Evolutionary conservation across 345 rosid genomes (phyloP), one percentile per base, ranked within the genome.

Genomic region (Aquilaria yunnanensis): DNA sequence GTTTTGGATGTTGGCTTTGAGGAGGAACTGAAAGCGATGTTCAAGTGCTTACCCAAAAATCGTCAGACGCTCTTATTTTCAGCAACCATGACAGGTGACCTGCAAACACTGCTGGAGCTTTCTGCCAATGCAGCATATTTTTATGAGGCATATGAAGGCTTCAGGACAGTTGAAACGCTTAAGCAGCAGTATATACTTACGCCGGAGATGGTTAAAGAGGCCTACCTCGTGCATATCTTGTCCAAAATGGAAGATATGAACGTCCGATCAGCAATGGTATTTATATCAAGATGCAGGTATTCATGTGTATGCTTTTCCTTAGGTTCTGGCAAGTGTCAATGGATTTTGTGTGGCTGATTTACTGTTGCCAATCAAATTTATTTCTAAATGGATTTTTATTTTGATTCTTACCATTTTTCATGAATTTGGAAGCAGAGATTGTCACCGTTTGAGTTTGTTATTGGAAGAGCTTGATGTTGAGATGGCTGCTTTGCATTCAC

Each of bases 251-350:
- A 83, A 80, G 95, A 86, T 3, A 79, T 88, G 87, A 90, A 83
- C 37, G 82, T 90, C 61, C 88, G 88, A 61, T 94, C 99, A 0
- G 97, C 85, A 47, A 94, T 94, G 69, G 83, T 94, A 74, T 90
- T 94, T 75, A 93, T 84, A 67, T 94, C 99, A 4, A 90, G 97
- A 54, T 90, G 99, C 96, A 85, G 97, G 97, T 93, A 59, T 65
- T 51, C 14, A 32, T 37, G 32, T 16, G 11, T 50, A 51, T 31
- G 9, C 64, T 30, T 32, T 61, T 61, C 54, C 37, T 30, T 14
- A 16, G 10, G 23, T 16, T 6, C 6, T 13, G 2, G 12, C 45
- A 14, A 49, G 47, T 10, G 13, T 12, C 9, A 43, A 9, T 55
- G n/a, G 10, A 3, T 57, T 54, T 29, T 12, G 12, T 54, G 13